These are phyloP conservation scores for Musa schizocarpa DNA, from an alignment of 176 grass and related monocot genomes.

Conservation along the genomic window DNA sequence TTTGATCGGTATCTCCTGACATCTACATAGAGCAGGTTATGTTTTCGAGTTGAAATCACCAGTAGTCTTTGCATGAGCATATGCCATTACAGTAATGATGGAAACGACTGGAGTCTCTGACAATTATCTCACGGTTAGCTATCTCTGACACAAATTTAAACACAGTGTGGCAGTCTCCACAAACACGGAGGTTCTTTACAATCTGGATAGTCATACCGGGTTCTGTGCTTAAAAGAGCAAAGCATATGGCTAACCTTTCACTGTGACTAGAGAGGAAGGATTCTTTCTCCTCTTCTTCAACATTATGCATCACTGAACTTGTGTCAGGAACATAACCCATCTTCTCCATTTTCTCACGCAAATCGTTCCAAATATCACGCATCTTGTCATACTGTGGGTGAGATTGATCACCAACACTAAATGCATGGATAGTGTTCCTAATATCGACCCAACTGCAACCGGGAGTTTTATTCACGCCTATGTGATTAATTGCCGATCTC, in stretches of 20 bases:
- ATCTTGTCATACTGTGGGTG: slow-evolving; percentile 47
- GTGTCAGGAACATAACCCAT: slow-evolving; percentile 50
- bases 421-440: slow-evolving; percentile 41
- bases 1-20: background rate
- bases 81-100: slow-evolving; percentile 22
- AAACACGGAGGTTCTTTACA: slow-evolving; percentile 63
- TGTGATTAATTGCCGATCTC: slow-evolving; percentile 48
- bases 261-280: slow-evolving; percentile 22
- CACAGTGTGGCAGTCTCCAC: slow-evolving; percentile 53
- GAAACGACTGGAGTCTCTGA: slow-evolving; percentile 39
- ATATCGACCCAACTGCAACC: slow-evolving; percentile 43
- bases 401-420: slow-evolving; percentile 40
- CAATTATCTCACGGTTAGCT: slow-evolving; percentile 45
- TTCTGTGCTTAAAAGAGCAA: slow-evolving; percentile 33
- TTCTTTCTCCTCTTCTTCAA: slow-evolving; percentile 41
- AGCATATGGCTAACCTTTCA: slow-evolving; percentile 22
- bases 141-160: slow-evolving; percentile 53
- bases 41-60: background rate
- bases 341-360: slow-evolving; percentile 48
- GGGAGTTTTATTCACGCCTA: slow-evolving; percentile 61
- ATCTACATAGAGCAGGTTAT: background rate
- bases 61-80: slow-evolving; percentile 27
- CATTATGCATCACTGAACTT: slow-evolving; percentile 42
- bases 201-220: slow-evolving; percentile 50
- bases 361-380: slow-evolving; percentile 31